phyloP scores from a whole-genome alignment of 306 rosid species.

The Trichosanthes truncata region DNA sequence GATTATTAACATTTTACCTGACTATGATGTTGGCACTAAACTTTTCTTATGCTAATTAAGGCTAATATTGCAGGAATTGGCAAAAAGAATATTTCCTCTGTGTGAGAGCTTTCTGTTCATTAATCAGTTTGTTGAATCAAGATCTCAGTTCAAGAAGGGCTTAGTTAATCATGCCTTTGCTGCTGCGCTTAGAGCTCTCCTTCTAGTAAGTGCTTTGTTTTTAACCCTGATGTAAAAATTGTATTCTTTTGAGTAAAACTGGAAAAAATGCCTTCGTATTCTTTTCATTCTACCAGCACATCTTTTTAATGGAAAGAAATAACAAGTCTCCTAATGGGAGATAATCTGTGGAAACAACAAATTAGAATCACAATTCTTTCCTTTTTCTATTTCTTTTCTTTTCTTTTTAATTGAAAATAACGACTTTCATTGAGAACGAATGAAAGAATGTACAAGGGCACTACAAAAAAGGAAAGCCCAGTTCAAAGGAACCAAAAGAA shows the following conservation, averaged over 20 bases:
- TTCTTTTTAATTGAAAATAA: neutral
- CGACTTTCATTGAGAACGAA: neutral
- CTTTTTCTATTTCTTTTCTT: neutral
- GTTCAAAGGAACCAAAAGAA: neutral
- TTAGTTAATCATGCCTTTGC: constrained; percentile 94
- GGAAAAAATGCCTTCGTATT: neutral
- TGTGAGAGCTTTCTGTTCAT: constrained; percentile 77
- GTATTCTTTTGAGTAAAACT: neutral
- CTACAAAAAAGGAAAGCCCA: neutral
- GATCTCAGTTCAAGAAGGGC: constrained; percentile 90
- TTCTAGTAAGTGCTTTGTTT: constrained; percentile 56
- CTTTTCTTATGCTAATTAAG: constrained; percentile 1
- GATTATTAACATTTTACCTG: neutral
- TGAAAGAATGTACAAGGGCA: neutral
- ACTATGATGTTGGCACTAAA: constrained; percentile 12
- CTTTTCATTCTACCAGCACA: neutral
- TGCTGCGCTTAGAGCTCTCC: constrained; percentile 89
- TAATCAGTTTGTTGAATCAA: constrained; percentile 70
- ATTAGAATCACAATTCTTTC: neutral
- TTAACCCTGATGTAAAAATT: neutral
- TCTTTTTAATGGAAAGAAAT: neutral
- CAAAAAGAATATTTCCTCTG: constrained; percentile 76
- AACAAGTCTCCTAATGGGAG: neutral
- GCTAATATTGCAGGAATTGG: constrained; percentile 60
- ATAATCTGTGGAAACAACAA: neutral